Percentiles rank a stretch among this genome's conserved stretches.
phyloP scores from a whole-genome alignment of 108 stramenopile genomes.

The Nitzschia putrida region DNA sequence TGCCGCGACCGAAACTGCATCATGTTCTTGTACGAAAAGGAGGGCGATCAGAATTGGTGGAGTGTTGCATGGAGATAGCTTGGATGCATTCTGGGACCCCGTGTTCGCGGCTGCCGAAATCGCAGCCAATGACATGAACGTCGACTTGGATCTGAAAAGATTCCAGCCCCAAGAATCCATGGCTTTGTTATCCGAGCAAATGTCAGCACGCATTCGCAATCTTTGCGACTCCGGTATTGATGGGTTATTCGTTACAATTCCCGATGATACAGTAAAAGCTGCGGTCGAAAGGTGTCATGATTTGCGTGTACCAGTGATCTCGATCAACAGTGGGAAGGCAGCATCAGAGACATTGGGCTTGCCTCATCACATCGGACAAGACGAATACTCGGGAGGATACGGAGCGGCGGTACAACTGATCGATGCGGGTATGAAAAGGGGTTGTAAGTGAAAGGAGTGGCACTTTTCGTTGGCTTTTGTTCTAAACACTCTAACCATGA shows the following conservation, averaged over 20 bases:
- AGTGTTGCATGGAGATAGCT: slow-evolving; percentile 29
- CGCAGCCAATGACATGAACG: slow-evolving; percentile 27
- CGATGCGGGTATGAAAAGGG: neutral
- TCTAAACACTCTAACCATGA: too few species aligned
- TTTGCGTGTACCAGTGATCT: slow-evolving; percentile 19
- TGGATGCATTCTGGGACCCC: slow-evolving; percentile 34
- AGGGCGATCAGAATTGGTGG: neutral
- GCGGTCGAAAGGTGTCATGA: slow-evolving; percentile 8
- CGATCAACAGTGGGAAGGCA: slow-evolving; percentile 2
- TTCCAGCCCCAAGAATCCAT: neutral
- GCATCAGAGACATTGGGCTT: slow-evolving; percentile 9
- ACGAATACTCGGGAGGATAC: slow-evolving; percentile 13
- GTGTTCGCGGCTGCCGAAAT: slow-evolving; percentile 25
- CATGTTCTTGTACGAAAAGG: neutral
- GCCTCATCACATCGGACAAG: slow-evolving; percentile 9
- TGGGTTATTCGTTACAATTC: slow-evolving; percentile 34
- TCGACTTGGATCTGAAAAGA: slow-evolving; percentile 19
- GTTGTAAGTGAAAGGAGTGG: too few species aligned
- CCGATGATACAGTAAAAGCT: neutral
- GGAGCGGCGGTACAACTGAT: neutral
- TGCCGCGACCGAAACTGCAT: too few species aligned
- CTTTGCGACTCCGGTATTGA: slow-evolving; percentile 26
- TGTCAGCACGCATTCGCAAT: slow-evolving; percentile 5
- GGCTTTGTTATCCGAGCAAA: neutral
- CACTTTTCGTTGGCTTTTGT: too few species aligned